Evolutionary conservation across 164 flowering plant genomes (phyloP), one percentile per base, ranked within the genome.

Genomic region (Piper longum): DNA sequence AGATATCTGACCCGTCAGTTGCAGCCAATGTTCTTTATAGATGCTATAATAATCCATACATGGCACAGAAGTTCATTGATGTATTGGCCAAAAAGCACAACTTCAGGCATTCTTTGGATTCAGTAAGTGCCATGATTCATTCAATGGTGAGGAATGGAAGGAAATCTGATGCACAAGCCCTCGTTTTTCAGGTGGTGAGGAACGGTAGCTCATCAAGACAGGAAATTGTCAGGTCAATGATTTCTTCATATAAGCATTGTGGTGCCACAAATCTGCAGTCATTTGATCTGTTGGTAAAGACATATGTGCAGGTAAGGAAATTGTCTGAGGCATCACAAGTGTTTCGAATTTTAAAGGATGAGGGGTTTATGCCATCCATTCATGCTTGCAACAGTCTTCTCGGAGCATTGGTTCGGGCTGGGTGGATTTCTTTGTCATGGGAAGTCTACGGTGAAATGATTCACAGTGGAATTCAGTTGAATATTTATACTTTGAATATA

Each of bases 261-360:
- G 79, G 85, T 43, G 78, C 84, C 62, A 83, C 84, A 39, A 80
- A 56, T 72, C 57, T 64, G 26, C 16, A 64, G 63, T 86, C 80
- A 45, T 85, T 85, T 73, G 96, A 89, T 87, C 78, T 91, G 69
- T 72, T 91, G 75, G 67, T 89, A 57, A 83, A 85, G 76, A 89
- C 89, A 72, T 91, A 83, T 66, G 95, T 89, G 68, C 96, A 91
- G 60, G 89, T 89, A 67, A 82, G 83, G 77, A 89, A 82, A 78
- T 55, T 89, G 39, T 78, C 90, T 64, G 96, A 84, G 59, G 82
- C 74, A n/a, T 62, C 76, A 0, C 95, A 89, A 70, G 95, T 78
- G 3, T 85, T 92, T 67, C 64, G 70, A 65, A 62, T 76, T 18
- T 65, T 89, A 75, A 75, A 64, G 57, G 68, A 74, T 60, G 81